Evolutionary conservation across 129 eudicot genomes (phyloP).

Genomic region (carrot (Daucus carota)): DNA sequence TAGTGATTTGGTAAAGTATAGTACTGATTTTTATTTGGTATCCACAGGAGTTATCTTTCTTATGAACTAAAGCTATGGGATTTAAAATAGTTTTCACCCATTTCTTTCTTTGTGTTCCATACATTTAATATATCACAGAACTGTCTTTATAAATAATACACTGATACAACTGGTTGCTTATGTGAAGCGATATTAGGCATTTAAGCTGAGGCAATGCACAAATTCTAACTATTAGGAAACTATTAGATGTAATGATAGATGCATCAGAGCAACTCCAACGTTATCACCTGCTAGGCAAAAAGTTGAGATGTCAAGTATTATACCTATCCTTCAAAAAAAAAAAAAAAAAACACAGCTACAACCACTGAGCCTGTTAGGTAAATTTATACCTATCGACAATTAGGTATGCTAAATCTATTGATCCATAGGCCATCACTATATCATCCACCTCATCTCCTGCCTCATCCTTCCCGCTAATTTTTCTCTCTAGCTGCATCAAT

Average conservation of each 20-base stretch:
- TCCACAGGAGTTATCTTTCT: background rate
- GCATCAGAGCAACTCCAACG: no score
- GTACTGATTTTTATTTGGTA: background rate
- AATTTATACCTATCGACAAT: no score
- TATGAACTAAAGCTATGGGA: background rate
- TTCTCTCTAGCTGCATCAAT: no score
- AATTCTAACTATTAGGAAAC: background rate
- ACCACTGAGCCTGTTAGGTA: no score
- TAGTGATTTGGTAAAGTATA: background rate
- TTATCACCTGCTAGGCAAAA: no score
- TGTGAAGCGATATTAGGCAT: background rate
- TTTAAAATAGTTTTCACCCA: background rate
- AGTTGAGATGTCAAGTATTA: no score
- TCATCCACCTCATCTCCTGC: no score
- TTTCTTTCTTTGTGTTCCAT: background rate
- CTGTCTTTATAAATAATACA: background rate
- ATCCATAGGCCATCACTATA: no score
- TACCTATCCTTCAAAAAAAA: no score
- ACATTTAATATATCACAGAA: background rate
- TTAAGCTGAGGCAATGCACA: background rate
- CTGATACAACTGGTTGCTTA: background rate
- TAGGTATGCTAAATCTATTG: no score
- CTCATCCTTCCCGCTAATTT: no score
- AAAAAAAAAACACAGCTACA: no score
- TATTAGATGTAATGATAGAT: background rate